A percentile compares a stretch with the other conserved stretches of the same genome.
phyloP scores from a whole-genome alignment of 2,329 filamentous ascomycete species.

The Trichoderma semiorbis region DNA sequence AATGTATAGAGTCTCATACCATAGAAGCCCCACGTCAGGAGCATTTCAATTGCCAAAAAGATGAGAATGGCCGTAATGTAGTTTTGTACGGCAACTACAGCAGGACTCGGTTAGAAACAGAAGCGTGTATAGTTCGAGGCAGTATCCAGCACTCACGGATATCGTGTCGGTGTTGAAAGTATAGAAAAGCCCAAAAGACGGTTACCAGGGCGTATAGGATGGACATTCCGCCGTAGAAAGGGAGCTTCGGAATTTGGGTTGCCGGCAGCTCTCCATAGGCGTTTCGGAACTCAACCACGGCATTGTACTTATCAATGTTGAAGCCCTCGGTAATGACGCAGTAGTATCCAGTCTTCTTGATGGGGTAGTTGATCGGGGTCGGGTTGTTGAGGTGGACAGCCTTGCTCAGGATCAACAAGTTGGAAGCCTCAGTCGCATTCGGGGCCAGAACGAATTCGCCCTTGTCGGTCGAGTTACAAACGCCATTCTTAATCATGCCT shows the following conservation, averaged over 20 bases:
- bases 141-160: constrained; percentile 58
- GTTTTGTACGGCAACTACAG: constrained; percentile 85
- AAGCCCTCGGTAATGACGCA: constrained; percentile 80
- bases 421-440: constrained; percentile 69
- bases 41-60: constrained; percentile 91
- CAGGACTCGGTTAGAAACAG: constrained; percentile 13
- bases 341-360: constrained; percentile 92
- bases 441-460: constrained; percentile 79
- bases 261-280: constrained; percentile 94
- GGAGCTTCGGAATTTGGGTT: constrained; percentile 92
- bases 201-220: constrained; percentile 88
- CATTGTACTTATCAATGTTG: constrained; percentile 66
- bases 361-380: constrained; percentile 71
- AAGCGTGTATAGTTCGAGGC: background rate
- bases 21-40: constrained; percentile 99
- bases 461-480: constrained; percentile 73
- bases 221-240: constrained; percentile 92
- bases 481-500: constrained; percentile 61
- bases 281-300: constrained; percentile 88
- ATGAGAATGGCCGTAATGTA: constrained; percentile 97
- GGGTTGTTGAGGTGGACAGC: constrained; percentile 79
- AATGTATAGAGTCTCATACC: constrained; percentile 42
- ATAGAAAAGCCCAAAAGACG: constrained; percentile 85
- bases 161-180: constrained; percentile 89
- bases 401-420: constrained; percentile 70